These are phyloP conservation scores for Trifolium dubium DNA, from an alignment of 306 rosid species.

Conservation along the genomic window DNA sequence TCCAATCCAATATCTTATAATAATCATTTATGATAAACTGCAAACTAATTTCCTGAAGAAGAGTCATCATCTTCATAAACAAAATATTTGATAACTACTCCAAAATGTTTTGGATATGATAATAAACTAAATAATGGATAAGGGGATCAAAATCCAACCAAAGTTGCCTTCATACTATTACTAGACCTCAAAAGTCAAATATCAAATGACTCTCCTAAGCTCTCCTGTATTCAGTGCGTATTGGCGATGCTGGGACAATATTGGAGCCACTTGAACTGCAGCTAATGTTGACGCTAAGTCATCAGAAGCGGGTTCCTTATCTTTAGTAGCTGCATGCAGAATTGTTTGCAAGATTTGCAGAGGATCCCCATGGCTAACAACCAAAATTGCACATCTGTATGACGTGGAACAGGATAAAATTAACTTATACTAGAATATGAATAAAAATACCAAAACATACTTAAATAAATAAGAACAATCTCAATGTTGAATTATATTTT, in stretches of 20 bases:
- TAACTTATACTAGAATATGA: conserved; percentile 15
- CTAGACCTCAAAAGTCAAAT: conserved; percentile 9
- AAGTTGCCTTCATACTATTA: conserved; percentile 32
- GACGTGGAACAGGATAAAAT: conserved; percentile 9
- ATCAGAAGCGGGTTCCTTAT: conserved; percentile 33
- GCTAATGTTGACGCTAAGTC: conserved; percentile 54
- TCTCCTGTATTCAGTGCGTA: conserved; percentile 76
- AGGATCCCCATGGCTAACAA: conserved; percentile 90
- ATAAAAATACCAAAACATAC: conserved; percentile 30
- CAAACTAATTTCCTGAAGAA: background rate
- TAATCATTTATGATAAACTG: background rate
- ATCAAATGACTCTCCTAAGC: conserved; percentile 59
- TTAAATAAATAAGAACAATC: background rate
- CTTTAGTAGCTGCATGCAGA: conserved; percentile 58
- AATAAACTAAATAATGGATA: conserved; percentile 7
- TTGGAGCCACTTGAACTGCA: conserved; percentile 56
- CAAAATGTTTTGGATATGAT: conserved; percentile 15
- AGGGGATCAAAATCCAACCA: conserved; percentile 27
- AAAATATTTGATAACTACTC: conserved; percentile 22
- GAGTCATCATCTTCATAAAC: background rate
- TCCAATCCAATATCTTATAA: background rate
- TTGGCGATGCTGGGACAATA: conserved; percentile 77
- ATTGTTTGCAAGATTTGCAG: conserved; percentile 84
- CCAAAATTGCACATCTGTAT: conserved; percentile 72
- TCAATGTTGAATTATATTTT: background rate